Conservation (phyloP, 2,329 filamentous ascomycete genomes). For the Xenosphaeropsis pyriputrescens region DNA sequence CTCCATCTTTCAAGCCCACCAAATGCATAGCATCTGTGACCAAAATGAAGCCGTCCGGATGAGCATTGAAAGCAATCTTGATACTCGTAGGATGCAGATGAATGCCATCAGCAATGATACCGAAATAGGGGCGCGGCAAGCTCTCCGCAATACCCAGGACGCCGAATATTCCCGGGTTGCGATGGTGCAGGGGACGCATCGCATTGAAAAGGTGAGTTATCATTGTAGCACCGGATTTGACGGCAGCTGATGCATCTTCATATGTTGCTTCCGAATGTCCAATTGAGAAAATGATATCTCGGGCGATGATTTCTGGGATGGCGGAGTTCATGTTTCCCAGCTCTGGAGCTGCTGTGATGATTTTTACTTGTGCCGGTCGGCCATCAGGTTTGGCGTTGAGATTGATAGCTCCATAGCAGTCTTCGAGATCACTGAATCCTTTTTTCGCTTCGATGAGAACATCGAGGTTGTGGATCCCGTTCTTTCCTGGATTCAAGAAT, state of each 20-base stretch:
- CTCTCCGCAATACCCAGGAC: conserved; percentile 54
- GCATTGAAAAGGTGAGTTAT: conserved; percentile 92
- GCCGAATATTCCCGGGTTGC: conserved; percentile 82
- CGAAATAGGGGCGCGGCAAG: conserved; percentile 56
- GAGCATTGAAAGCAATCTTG: conserved; percentile 78
- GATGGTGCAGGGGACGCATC: conserved; percentile 81
- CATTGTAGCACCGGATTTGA: conserved; percentile 69
- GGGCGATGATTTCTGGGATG: conserved; percentile 50
- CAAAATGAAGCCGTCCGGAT: conserved; percentile 72
- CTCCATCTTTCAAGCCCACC: conserved; percentile 69
- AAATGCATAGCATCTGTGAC: conserved; percentile 90
- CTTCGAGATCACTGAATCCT: conserved; percentile 48
- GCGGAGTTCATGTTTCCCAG: conserved; percentile 51
- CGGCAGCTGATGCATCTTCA: conserved; percentile 59
- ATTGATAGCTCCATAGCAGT: conserved; percentile 61
- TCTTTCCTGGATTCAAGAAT: conserved; percentile 70
- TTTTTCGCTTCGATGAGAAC: conserved; percentile 50
- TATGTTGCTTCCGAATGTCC: conserved; percentile 83
- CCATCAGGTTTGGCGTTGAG: conserved; percentile 25
- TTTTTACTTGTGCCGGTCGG: conserved; percentile 36
- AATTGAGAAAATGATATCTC: conserved; percentile 63
- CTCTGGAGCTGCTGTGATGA: conserved; percentile 82
- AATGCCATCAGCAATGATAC: conserved; percentile 81
- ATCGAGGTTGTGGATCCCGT: conserved; percentile 68
- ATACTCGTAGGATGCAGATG: conserved; percentile 80